These are phyloP conservation scores for Camelina neglecta DNA, from an alignment of 345 rosid species.

Conservation along the genomic window DNA sequence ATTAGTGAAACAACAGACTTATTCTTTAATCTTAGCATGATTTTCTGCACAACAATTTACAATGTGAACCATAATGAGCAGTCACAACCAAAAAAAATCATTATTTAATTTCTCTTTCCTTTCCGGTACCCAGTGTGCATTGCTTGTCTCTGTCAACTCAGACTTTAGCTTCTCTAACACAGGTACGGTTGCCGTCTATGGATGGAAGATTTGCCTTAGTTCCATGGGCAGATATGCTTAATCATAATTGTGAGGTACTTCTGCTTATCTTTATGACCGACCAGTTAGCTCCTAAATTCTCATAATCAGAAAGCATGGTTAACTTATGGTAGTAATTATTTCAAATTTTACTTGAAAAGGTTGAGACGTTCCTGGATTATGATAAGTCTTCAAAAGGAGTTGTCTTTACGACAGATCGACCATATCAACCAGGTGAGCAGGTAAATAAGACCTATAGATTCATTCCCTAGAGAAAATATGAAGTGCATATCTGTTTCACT, in stretches of 20 bases:
- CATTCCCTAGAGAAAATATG: not conserved
- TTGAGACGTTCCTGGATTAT: slow-evolving; percentile 90
- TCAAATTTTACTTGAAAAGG: slow-evolving; percentile 53
- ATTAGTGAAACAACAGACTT: slow-evolving; percentile 7
- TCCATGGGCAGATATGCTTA: slow-evolving; percentile 99
- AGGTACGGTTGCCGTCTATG: slow-evolving; percentile 96
- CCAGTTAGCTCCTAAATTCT: slow-evolving; percentile 17
- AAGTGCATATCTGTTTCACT: slow-evolving; percentile 13
- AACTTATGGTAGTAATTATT: slow-evolving; percentile 20
- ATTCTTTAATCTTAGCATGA: slow-evolving; percentile 8
- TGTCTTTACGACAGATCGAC: slow-evolving; percentile 76
- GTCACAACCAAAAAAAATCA: not conserved
- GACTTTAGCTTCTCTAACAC: slow-evolving; percentile 27
- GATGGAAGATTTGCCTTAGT: slow-evolving; percentile 91
- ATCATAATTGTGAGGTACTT: slow-evolving; percentile 89
- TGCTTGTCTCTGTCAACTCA: slow-evolving; percentile 20
- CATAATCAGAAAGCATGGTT: slow-evolving; percentile 16
- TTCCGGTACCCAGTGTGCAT: slow-evolving; percentile 4
- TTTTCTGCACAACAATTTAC: not conserved
- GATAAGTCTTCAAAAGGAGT: slow-evolving; percentile 88
- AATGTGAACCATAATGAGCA: slow-evolving; percentile 5
- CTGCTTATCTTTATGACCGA: slow-evolving; percentile 5
- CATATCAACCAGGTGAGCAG: slow-evolving; percentile 98
- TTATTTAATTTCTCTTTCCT: slow-evolving; percentile 9
- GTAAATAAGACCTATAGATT: slow-evolving; percentile 51